Evolutionary conservation across 2,329 filamentous ascomycete genomes (phyloP).

Genomic region (Diaporthe helianthi): DNA sequence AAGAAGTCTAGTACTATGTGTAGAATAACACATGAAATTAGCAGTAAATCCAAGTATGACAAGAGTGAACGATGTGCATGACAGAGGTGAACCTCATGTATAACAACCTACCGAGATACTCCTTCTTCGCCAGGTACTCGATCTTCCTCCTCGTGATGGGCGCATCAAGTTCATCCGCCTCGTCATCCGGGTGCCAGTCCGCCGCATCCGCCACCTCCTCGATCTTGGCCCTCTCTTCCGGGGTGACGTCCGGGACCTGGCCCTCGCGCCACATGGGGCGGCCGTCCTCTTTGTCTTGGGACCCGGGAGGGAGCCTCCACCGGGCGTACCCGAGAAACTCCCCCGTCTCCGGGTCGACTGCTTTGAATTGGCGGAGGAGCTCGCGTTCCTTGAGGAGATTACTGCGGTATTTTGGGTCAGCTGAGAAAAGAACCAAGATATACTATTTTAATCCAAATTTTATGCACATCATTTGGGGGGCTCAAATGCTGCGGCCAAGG

Average conservation of each 20-base stretch:
- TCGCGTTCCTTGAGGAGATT: constrained; percentile 36
- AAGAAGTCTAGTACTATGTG: constrained; percentile 41
- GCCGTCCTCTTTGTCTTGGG: constrained; percentile 6
- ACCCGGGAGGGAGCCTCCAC: constrained; percentile 35
- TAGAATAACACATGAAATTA: background rate
- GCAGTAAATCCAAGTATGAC: background rate
- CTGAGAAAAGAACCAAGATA: too few species aligned
- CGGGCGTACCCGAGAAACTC: constrained; percentile 37
- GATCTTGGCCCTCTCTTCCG: constrained; percentile 32
- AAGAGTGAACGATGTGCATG: background rate
- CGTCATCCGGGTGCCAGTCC: constrained; percentile 31
- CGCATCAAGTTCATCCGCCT: constrained; percentile 32
- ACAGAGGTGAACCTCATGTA: too few species aligned
- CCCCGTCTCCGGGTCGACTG: constrained; percentile 37
- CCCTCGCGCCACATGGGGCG: constrained; percentile 34
- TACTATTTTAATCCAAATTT: too few species aligned
- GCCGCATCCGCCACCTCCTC: constrained; percentile 30
- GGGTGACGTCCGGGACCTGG: constrained; percentile 34
- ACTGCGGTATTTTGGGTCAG: too few species aligned
- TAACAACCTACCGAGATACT: constrained; percentile 33
- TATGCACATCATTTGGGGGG: too few species aligned
- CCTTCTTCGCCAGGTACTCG: constrained; percentile 28
- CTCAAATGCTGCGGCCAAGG: too few species aligned
- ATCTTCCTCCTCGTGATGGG: constrained; percentile 28
- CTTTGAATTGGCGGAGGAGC: constrained; percentile 37